phyloP scores from a whole-genome alignment of 371 early-diverging fungal species.

The Dichotomocladium elegans region DNA sequence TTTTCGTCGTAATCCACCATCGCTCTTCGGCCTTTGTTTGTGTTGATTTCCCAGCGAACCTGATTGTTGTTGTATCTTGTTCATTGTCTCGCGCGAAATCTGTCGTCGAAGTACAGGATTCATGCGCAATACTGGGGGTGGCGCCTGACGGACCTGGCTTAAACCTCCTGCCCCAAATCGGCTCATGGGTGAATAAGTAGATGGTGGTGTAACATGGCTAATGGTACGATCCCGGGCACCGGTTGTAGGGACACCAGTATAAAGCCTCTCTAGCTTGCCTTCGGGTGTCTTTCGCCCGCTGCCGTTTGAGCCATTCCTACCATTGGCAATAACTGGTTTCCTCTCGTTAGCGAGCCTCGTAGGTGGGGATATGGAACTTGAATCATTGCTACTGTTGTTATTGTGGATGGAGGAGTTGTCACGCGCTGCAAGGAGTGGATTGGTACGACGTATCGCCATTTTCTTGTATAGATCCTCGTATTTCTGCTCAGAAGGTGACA shows the following conservation, averaged over 20 bases:
- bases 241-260: constrained; percentile 33
- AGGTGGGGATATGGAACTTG: not conserved
- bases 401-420: not conserved
- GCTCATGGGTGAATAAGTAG: not conserved
- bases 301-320: not conserved
- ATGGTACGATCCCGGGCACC: constrained; percentile 12
- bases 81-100: constrained; percentile 26
- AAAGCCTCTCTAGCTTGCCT: constrained; percentile 31
- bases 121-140: constrained; percentile 3
- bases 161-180: constrained; percentile 1
- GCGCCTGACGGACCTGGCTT: not conserved
- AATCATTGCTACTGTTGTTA: not conserved
- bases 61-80: not conserved
- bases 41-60: not conserved
- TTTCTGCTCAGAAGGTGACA: constrained; percentile 43
- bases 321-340: too few species aligned
- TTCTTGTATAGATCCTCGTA: constrained; percentile 47
- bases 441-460: constrained; percentile 7
- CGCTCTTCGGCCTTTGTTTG: not conserved
- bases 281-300: constrained; percentile 16
- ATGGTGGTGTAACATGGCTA: constrained; percentile 8
- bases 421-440: constrained; percentile 1
- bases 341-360: not conserved
- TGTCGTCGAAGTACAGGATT: constrained; percentile 25
- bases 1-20: constrained; percentile 5